Base-by-base conservation (phyloP, 169 alveolate genomes). In the Eimeria falciformis region DNA sequence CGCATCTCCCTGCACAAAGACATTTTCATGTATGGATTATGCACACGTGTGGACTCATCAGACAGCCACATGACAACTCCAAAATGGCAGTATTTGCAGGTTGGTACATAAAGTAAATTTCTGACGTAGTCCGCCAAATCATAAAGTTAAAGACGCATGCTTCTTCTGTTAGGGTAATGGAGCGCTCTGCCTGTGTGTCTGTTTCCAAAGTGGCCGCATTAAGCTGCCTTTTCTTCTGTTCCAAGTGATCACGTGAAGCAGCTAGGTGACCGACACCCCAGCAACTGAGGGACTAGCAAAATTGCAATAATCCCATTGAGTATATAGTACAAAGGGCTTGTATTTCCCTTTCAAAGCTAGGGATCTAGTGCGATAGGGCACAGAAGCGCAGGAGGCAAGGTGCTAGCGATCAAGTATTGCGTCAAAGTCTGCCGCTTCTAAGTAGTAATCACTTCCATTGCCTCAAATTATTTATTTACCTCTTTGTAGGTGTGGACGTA, bases 1-100 rank as follows among this genome's bases (percentile, higher is more conserved):
- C n/a, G 94, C 94, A 45, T 91, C 94, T 5, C 96, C 96, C 96
- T 94, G 78, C 29, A 21, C 2, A 14, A 12, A 77, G 58, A 14
- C 37, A 40, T 56, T n/a, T 1, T 5, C 75, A 6, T 12, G 21
- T n/a, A n/a, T n/a, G 9, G 17, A 53, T 17, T 53, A 12, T 53
- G 9, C 62, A 12, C 9, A 17, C n/a, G 9, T 9, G 17, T 53
- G n/a, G 62, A 9, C 62, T 53, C 17, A 12, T 9, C n/a, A 9
- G 17, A 17, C 62, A 53, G 9, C 62, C 62, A 53, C 62, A 17
- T 17, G 17, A 53, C 62, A 17, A 9, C 17, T 53, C 17, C 17
- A 12, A 17, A 9, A 12, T 53, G 62, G n/a, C 17, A 17, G 9
- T 9, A 12, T 53, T 17, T 12, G 17, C 17, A 53, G 17, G n/a